A percentile compares a stretch with the other conserved stretches of the same genome.
Evolutionary conservation across 805 yeast species (phyloP).

Genomic region (Dipodascopsis uninucleata): DNA sequence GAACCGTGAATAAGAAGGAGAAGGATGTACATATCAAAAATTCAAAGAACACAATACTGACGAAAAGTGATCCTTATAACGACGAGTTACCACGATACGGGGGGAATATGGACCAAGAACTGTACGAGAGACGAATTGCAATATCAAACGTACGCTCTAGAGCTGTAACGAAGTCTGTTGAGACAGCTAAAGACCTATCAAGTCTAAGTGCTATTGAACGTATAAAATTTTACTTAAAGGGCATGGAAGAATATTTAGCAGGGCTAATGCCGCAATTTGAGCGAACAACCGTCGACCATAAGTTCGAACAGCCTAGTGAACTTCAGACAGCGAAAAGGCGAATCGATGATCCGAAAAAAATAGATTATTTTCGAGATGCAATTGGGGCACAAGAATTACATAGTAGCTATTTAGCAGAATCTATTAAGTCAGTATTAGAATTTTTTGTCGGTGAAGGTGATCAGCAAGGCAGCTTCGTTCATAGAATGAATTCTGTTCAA

Average conservation of each 20-base stretch:
- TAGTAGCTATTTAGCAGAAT: neutral
- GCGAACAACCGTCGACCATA: too few species aligned
- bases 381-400: neutral
- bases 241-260: conserved; percentile 9
- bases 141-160: too few species aligned
- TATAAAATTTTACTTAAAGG: conserved; percentile 3
- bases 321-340: neutral
- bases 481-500: conserved; percentile 1
- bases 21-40: too few species aligned
- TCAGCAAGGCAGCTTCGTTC: neutral
- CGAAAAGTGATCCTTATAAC: too few species aligned
- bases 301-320: neutral
- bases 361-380: conserved; percentile 4
- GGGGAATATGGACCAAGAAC: too few species aligned
- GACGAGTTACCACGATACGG: too few species aligned
- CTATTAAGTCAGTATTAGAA: neutral
- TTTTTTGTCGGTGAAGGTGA: conserved; percentile 1
- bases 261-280: conserved; percentile 10
- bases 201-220: too few species aligned
- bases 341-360: conserved; percentile 2
- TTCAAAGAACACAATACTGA: too few species aligned
- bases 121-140: too few species aligned
- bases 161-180: too few species aligned
- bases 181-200: too few species aligned
- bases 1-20: too few species aligned